A percentile compares a stretch with the other conserved stretches of the same genome.
These are phyloP conservation scores for Helianthus tuberosus DNA, from an alignment of 129 eudicot species.

Conservation along the genomic window DNA sequence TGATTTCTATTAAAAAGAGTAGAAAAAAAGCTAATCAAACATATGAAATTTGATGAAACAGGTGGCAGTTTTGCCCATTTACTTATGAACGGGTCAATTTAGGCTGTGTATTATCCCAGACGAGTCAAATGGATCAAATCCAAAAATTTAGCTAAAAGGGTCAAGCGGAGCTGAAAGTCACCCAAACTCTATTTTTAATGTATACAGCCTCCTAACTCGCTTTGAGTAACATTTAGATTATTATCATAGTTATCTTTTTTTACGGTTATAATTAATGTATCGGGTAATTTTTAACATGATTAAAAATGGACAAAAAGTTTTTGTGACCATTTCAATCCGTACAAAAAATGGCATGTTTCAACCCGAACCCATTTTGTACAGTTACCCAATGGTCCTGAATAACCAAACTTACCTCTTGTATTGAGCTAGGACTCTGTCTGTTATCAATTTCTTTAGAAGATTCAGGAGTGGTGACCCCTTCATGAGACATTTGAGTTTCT, in stretches of 20 bases:
- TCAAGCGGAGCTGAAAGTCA: background rate
- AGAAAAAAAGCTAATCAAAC: conserved; percentile 19
- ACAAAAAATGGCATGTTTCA: background rate
- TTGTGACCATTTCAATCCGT: background rate
- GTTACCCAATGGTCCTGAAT: background rate
- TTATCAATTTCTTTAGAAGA: conserved; percentile 31
- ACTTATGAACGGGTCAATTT: background rate
- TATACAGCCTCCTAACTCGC: background rate
- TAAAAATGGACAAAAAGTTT: conserved; percentile 1
- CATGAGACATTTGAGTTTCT: conserved; percentile 36
- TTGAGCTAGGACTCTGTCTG: conserved; percentile 37
- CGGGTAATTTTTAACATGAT: background rate
- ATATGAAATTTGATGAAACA: conserved; percentile 1
- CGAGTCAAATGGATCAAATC: background rate
- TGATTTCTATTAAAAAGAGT: conserved; percentile 46
- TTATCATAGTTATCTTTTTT: background rate
- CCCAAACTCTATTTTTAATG: background rate
- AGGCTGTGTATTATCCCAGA: background rate
- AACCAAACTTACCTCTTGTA: conserved; percentile 50
- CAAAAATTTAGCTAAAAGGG: background rate
- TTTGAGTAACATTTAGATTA: background rate
- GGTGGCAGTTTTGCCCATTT: background rate
- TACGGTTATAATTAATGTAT: background rate
- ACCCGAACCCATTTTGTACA: background rate
- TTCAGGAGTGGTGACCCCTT: conserved; percentile 34